Percentiles rank a stretch among this genome's conserved stretches.
These are phyloP conservation scores for Plantago major DNA, from an alignment of 257 asterid species.

Conservation along the genomic window DNA sequence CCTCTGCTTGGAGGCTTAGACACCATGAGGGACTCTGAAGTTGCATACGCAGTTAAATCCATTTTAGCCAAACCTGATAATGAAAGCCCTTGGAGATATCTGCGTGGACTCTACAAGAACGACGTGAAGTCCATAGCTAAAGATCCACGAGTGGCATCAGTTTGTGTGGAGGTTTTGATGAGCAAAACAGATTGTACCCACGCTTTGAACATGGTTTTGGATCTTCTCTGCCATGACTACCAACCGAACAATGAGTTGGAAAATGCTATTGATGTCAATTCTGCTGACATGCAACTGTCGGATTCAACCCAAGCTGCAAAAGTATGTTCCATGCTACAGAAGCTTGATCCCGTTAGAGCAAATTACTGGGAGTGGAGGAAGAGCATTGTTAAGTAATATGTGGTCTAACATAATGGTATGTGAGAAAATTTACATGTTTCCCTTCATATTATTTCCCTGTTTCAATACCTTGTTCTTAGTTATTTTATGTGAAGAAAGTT, in stretches of 20 bases:
- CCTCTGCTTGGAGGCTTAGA: slow-evolving; percentile 75
- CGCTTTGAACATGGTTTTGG: slow-evolving; percentile 74
- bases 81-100: slow-evolving; percentile 96
- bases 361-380: slow-evolving; percentile 93
- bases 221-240: slow-evolving; percentile 61
- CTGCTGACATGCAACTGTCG: slow-evolving; percentile 27
- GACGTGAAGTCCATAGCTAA: slow-evolving; percentile 35
- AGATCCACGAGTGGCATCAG: slow-evolving; percentile 67
- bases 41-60: slow-evolving; percentile 60
- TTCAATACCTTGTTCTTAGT: too few species aligned
- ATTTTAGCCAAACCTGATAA: slow-evolving; percentile 67
- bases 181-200: slow-evolving; percentile 40
- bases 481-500: too few species aligned
- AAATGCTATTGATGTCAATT: slow-evolving; percentile 41
- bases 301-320: slow-evolving; percentile 33
- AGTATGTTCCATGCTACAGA: slow-evolving; percentile 52
- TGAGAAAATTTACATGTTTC: too few species aligned
- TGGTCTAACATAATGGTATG: too few species aligned
- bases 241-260: slow-evolving; percentile 50
- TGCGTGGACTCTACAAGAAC: slow-evolving; percentile 71
- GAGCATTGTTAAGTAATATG: slow-evolving; percentile 21
- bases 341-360: slow-evolving; percentile 69
- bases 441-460: too few species aligned
- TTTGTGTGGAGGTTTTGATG: slow-evolving; percentile 51
- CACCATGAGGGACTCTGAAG: slow-evolving; percentile 74